Evolutionary conservation across 176 grass and related monocot species (phyloP).

Genomic region (Chrysopogon serrulatus): DNA sequence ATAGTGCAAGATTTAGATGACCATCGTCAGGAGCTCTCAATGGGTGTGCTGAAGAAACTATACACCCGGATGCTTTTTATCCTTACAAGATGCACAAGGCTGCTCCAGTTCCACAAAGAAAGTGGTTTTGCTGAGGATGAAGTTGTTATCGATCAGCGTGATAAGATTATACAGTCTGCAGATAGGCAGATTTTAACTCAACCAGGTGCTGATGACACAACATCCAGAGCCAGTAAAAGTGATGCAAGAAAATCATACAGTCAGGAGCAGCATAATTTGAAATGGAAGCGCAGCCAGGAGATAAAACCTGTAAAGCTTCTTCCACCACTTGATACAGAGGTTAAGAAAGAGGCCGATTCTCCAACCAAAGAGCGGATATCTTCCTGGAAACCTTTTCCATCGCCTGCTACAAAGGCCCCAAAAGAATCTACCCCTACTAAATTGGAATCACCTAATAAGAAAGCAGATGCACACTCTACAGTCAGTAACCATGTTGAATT

Average conservation of each 20-base stretch:
- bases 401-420: slow-evolving; percentile 37
- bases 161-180: slow-evolving; percentile 77
- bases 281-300: slow-evolving; percentile 98
- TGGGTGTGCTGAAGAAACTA: slow-evolving; percentile 93
- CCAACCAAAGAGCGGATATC: slow-evolving; percentile 68
- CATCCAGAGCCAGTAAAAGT: slow-evolving; percentile 41
- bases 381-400: slow-evolving; percentile 89
- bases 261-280: slow-evolving; percentile 91
- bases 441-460: slow-evolving; percentile 36
- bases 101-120: slow-evolving; percentile 99
- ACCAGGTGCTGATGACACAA: slow-evolving; percentile 32
- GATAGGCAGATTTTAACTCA: slow-evolving; percentile 52
- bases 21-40: slow-evolving; percentile 80
- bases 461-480: slow-evolving; percentile 33
- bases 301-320: slow-evolving; percentile 79
- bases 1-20: slow-evolving; percentile 99
- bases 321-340: slow-evolving; percentile 44
- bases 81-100: slow-evolving; percentile 93
- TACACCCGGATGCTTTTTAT: slow-evolving; percentile 99
- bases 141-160: slow-evolving; percentile 68
- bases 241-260: slow-evolving; percentile 89
- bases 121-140: slow-evolving; percentile 89
- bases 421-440: slow-evolving; percentile 45
- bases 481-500: slow-evolving; percentile 48
- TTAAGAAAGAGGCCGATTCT: slow-evolving; percentile 58